Percentiles rank a stretch among this genome's conserved stretches.
These are phyloP conservation scores for Fusarium gaditjirri DNA, from an alignment of 2,329 filamentous ascomycete species.

Conservation along the genomic window DNA sequence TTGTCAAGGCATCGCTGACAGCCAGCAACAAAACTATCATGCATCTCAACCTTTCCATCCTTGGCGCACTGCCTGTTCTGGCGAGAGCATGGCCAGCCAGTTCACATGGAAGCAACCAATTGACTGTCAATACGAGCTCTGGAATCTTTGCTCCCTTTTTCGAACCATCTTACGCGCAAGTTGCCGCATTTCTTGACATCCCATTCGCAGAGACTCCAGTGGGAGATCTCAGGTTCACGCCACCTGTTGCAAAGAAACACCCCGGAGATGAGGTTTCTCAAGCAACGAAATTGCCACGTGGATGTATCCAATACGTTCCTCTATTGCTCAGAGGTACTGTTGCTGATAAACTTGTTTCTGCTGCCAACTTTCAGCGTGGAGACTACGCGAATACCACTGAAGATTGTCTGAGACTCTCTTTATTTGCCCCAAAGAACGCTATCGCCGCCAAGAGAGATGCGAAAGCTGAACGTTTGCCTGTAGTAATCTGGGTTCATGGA, in stretches of 20 bases:
- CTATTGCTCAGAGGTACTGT: constrained; percentile 12
- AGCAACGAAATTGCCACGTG: constrained; percentile 5
- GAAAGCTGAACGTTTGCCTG: background rate
- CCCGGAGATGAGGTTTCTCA: background rate
- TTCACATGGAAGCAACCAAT: accelerated
- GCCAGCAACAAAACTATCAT: background rate
- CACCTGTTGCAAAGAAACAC: constrained; percentile 1
- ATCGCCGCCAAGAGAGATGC: accelerated
- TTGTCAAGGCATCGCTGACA: no score
- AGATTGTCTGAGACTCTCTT: constrained; percentile 28
- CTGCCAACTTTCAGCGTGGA: constrained; percentile 27
- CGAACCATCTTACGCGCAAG: background rate
- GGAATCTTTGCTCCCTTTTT: constrained; percentile 25
- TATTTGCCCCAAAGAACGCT: constrained; percentile 12
- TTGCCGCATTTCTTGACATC: constrained; percentile 34
- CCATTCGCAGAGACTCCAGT: constrained; percentile 26
- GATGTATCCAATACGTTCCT: constrained; percentile 32
- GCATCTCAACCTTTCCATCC: background rate
- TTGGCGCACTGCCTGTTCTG: background rate
- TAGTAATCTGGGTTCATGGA: constrained; percentile 30
- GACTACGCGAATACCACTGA: constrained; percentile 33
- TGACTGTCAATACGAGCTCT: constrained; percentile 27
- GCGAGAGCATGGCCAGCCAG: background rate
- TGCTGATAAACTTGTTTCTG: background rate
- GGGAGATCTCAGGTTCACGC: constrained; percentile 18